Conservation (phyloP, 345 rosid genomes). For the Hypericum perforatum region DNA sequence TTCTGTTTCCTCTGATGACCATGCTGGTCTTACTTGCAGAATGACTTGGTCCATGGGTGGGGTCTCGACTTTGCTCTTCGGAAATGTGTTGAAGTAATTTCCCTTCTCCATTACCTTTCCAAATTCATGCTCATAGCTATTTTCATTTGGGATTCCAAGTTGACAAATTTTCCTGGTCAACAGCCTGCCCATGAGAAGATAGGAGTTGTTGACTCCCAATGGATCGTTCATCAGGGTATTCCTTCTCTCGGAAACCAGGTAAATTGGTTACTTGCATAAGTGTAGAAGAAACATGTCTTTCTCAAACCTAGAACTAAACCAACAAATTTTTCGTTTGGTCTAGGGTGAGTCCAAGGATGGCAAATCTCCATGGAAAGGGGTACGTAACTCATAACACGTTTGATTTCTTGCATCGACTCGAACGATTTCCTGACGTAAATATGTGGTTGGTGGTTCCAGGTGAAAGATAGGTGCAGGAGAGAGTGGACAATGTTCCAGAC, state of each 20-base stretch:
- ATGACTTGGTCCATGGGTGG: constrained; percentile 99
- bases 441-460: constrained; percentile 33
- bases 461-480: constrained; percentile 60
- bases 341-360: constrained; percentile 45
- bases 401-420: not conserved
- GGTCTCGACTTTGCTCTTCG: constrained; percentile 97
- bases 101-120: not conserved
- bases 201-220: constrained; percentile 94
- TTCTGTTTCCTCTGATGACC: constrained; percentile 6
- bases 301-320: too few species aligned
- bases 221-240: constrained; percentile 89
- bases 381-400: constrained; percentile 22
- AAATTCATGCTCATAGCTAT: not conserved
- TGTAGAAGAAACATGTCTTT: not conserved
- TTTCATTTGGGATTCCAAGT: not conserved
- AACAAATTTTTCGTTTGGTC: not conserved
- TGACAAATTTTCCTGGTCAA: constrained; percentile 5
- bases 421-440: too few species aligned
- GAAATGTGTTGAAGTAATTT: constrained; percentile 69
- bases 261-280: not conserved
- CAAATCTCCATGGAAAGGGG: constrained; percentile 87
- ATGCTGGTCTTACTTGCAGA: constrained; percentile 34
- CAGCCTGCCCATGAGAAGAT: constrained; percentile 97
- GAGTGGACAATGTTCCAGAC: constrained; percentile 80
- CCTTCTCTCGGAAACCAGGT: constrained; percentile 92